Percentiles rank a stretch among this genome's conserved stretches.
Conservation (phyloP, 352 stramenopile genomes). For the Blastocystis sp. region DNA sequence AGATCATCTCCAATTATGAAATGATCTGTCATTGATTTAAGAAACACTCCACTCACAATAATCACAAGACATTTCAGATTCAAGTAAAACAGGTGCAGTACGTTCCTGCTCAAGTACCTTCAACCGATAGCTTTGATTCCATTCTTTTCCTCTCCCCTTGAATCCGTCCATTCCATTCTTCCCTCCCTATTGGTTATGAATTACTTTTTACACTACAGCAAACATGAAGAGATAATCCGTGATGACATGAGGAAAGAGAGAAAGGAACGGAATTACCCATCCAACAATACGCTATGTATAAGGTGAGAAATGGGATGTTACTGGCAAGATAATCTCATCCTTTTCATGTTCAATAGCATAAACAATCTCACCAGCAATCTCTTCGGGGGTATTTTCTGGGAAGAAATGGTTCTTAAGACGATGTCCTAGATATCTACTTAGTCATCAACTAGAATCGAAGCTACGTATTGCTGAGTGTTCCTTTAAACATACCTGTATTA, state of each 20-base stretch:
- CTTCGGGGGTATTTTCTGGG: constrained; percentile 27
- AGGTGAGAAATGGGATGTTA: background rate
- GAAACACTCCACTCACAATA: background rate
- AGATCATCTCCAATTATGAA: constrained; percentile 33
- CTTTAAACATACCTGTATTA: constrained; percentile 13
- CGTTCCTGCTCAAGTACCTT: background rate
- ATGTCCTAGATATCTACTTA: background rate
- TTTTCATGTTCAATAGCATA: constrained; percentile 47
- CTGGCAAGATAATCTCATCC: constrained; percentile 58
- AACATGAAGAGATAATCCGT: constrained; percentile 60
- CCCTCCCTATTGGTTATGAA: background rate
- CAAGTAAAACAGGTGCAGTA: background rate
- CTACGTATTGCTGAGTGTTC: background rate
- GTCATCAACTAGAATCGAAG: background rate
- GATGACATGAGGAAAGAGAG: constrained; percentile 27
- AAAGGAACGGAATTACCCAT: background rate
- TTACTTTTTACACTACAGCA: background rate
- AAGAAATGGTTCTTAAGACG: constrained; percentile 21
- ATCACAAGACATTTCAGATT: background rate
- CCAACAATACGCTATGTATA: background rate
- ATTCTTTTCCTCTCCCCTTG: constrained; percentile 47
- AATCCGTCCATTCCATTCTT: constrained; percentile 53
- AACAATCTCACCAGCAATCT: constrained; percentile 34
- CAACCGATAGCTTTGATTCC: constrained; percentile 6
- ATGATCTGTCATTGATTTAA: background rate